Conservation (phyloP, 1,284 basidiomycete genomes). For the Leccinum subfulvum region DNA sequence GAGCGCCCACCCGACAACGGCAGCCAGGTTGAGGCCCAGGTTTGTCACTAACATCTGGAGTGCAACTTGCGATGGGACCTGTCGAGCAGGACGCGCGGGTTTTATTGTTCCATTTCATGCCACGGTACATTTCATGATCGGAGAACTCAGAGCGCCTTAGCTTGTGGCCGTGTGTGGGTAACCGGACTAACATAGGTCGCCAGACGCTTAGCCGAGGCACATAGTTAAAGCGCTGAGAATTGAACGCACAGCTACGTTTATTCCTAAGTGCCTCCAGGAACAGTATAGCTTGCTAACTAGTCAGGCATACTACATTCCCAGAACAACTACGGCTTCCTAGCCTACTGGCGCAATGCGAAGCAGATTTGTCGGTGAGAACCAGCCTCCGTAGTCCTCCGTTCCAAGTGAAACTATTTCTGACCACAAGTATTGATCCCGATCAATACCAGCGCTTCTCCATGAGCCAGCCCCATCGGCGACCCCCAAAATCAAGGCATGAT, state of each 20-base stretch:
- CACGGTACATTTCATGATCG: background rate
- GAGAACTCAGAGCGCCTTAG: background rate
- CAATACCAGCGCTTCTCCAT: background rate
- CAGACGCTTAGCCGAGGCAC: background rate
- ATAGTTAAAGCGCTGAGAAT: background rate
- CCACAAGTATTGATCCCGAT: background rate
- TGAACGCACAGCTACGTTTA: background rate
- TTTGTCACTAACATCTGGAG: constrained; percentile 6
- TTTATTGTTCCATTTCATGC: background rate
- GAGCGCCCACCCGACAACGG: constrained; percentile 18
- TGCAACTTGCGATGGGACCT: background rate
- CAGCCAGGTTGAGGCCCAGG: constrained; percentile 8
- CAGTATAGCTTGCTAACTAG: background rate
- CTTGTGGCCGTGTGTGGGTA: background rate
- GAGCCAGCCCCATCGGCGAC: background rate
- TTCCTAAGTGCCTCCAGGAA: background rate
- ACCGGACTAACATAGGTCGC: background rate
- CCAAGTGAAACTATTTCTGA: background rate
- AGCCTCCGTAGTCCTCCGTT: too few relatives aligned
- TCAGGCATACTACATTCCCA: background rate
- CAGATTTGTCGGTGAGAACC: too few relatives aligned
- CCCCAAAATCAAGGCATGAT: background rate
- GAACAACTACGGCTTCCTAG: background rate
- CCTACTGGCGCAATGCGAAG: background rate
- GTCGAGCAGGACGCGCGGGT: background rate